Conservation (phyloP, 2,329 filamentous ascomycete genomes). For the Arthrinium phaeospermum region DNA sequence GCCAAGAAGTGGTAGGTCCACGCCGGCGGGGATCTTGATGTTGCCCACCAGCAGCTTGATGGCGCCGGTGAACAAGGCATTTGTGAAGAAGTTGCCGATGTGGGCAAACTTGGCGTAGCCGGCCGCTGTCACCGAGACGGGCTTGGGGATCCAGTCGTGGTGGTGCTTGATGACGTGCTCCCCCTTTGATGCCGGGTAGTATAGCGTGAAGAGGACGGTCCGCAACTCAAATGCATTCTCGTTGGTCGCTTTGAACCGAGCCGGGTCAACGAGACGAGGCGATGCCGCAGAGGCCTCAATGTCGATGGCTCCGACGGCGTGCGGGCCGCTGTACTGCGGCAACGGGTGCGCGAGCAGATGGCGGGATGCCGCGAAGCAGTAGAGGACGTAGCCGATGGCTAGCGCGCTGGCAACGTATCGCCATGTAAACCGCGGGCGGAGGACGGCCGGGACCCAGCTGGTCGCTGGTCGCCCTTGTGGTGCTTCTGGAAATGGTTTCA, state of each 20-base stretch:
- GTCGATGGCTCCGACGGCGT: slow-evolving; percentile 53
- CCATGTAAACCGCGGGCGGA: slow-evolving; percentile 42
- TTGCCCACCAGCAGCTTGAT: slow-evolving; percentile 49
- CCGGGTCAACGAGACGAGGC: slow-evolving; percentile 41
- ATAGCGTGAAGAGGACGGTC: slow-evolving; percentile 55
- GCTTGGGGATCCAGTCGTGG: slow-evolving; percentile 53
- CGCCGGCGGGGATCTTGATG: slow-evolving; percentile 53
- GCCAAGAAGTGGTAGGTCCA: slow-evolving; percentile 49
- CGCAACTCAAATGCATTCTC: slow-evolving; percentile 51
- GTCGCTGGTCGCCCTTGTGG: background rate
- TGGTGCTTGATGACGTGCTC: slow-evolving; percentile 31
- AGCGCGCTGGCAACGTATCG: slow-evolving; percentile 41
- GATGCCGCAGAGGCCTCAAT: slow-evolving; percentile 44
- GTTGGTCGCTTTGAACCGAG: slow-evolving; percentile 42
- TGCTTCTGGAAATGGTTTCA: slow-evolving; percentile 31
- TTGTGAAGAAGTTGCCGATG: slow-evolving; percentile 49
- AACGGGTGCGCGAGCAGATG: slow-evolving; percentile 52
- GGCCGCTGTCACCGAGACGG: slow-evolving; percentile 49
- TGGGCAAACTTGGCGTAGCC: slow-evolving; percentile 54
- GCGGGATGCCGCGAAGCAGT: slow-evolving; percentile 45
- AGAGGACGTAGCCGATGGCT: slow-evolving; percentile 42
- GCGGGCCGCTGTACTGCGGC: slow-evolving; percentile 50
- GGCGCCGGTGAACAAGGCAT: slow-evolving; percentile 49
- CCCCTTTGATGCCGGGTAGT: slow-evolving; percentile 49
- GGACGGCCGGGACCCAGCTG: slow-evolving; percentile 20